Evolutionary conservation across 2,329 filamentous ascomycete genomes (phyloP).

Genomic region (Penicillium sp.): DNA sequence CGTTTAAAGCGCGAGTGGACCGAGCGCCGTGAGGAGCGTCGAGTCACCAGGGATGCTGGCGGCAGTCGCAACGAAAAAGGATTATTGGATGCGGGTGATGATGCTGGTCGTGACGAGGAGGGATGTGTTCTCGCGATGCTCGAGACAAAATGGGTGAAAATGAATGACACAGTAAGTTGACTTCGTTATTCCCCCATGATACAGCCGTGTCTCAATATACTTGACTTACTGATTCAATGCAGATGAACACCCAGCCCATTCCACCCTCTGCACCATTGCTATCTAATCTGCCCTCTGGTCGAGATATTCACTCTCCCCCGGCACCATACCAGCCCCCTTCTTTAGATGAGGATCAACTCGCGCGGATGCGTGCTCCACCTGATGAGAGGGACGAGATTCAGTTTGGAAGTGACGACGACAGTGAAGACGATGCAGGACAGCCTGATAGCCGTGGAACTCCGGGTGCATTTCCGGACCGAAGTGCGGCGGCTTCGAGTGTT

Average conservation of each 20-base stretch:
- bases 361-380: slow-evolving; percentile 56
- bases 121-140: slow-evolving; percentile 81
- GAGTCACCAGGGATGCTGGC: slow-evolving; percentile 64
- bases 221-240: slow-evolving; percentile 3
- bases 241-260: slow-evolving; percentile 78
- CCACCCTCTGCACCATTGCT: slow-evolving; percentile 70
- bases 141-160: slow-evolving; percentile 82
- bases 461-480: slow-evolving; percentile 37
- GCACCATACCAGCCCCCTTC: slow-evolving; percentile 65
- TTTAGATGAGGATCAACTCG: slow-evolving; percentile 63
- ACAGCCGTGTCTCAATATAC: not conserved
- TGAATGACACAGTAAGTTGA: slow-evolving; percentile 80
- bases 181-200: not conserved
- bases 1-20: slow-evolving; percentile 70
- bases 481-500: slow-evolving; percentile 29
- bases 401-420: slow-evolving; percentile 44
- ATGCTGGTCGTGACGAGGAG: slow-evolving; percentile 83
- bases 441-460: slow-evolving; percentile 23
- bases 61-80: slow-evolving; percentile 31
- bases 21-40: slow-evolving; percentile 75
- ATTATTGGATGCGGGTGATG: slow-evolving; percentile 56
- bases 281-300: slow-evolving; percentile 77
- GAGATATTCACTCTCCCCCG: slow-evolving; percentile 71
- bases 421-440: slow-evolving; percentile 34
- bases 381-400: slow-evolving; percentile 45